Conservation (phyloP, 2,329 filamentous ascomycete genomes). For the Fusarium sp. region DNA sequence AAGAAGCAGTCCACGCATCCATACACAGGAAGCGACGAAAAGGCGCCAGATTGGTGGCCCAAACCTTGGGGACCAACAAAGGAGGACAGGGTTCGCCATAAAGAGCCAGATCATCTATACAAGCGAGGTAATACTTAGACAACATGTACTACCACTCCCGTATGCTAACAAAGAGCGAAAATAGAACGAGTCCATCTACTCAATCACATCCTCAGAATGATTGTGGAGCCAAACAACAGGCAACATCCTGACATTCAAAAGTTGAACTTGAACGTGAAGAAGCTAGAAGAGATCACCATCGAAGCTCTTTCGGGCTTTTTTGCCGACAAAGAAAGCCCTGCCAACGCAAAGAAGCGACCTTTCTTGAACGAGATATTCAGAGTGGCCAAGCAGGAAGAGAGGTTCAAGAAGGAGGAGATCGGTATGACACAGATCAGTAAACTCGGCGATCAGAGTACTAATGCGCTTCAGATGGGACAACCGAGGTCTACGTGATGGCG, state of each 20-base stretch:
- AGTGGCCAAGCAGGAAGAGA: conserved; percentile 69
- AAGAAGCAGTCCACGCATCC: conserved; percentile 83
- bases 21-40: conserved; percentile 74
- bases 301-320: conserved; percentile 72
- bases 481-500: conserved; percentile 64
- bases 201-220: conserved; percentile 70
- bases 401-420: conserved; percentile 68
- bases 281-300: conserved; percentile 69
- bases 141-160: background rate
- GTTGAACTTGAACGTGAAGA: conserved; percentile 65
- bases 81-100: conserved; percentile 72
- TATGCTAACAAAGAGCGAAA: conserved; percentile 17
- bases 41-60: conserved; percentile 77
- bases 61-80: conserved; percentile 64
- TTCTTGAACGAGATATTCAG: conserved; percentile 73
- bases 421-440: conserved; percentile 58
- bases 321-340: conserved; percentile 63
- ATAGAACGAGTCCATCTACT: conserved; percentile 71
- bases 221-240: conserved; percentile 63
- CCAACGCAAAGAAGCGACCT: conserved; percentile 67
- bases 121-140: conserved; percentile 67
- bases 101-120: conserved; percentile 79
- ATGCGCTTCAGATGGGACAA: conserved; percentile 58
- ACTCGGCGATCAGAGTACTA: conserved; percentile 4
- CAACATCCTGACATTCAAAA: conserved; percentile 68